These are phyloP conservation scores for Vicia faba DNA, from an alignment of 306 rosid species.

Conservation along the genomic window DNA sequence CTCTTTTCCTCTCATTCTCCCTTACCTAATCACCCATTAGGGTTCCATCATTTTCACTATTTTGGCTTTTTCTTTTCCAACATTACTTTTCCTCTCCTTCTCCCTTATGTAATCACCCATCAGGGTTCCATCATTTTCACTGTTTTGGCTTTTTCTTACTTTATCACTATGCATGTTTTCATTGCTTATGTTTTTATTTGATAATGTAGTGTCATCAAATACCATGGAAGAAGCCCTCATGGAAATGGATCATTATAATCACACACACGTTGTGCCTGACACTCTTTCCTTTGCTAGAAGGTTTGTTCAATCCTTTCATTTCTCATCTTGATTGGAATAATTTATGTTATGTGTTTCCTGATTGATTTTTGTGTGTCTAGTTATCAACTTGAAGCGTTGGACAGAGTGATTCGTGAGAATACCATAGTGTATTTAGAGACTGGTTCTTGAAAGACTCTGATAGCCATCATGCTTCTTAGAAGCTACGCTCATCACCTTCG, in stretches of 20 bases:
- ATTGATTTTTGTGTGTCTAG: slow-evolving; percentile 38
- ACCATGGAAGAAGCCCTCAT: slow-evolving; percentile 40
- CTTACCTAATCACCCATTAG: no score
- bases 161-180: no score
- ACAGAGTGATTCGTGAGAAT: slow-evolving; percentile 56
- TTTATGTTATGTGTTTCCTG: background rate
- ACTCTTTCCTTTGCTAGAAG: slow-evolving; percentile 75
- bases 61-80: no score
- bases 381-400: slow-evolving; percentile 83
- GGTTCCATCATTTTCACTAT: no score
- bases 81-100: background rate
- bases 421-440: slow-evolving; percentile 82
- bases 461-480: slow-evolving; percentile 84
- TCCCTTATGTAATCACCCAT: background rate
- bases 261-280: slow-evolving; percentile 34
- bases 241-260: slow-evolving; percentile 31
- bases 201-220: background rate
- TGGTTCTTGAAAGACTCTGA: slow-evolving; percentile 89
- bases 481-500: slow-evolving; percentile 67
- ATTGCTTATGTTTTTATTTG: background rate
- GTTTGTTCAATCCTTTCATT: slow-evolving; percentile 30
- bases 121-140: background rate
- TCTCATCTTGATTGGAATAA: background rate
- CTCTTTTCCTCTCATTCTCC: no score
- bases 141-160: background rate